Evolutionary conservation across 345 rosid genomes (phyloP), one percentile per base, ranked within the genome.

Genomic region (Citrus inodora): DNA sequence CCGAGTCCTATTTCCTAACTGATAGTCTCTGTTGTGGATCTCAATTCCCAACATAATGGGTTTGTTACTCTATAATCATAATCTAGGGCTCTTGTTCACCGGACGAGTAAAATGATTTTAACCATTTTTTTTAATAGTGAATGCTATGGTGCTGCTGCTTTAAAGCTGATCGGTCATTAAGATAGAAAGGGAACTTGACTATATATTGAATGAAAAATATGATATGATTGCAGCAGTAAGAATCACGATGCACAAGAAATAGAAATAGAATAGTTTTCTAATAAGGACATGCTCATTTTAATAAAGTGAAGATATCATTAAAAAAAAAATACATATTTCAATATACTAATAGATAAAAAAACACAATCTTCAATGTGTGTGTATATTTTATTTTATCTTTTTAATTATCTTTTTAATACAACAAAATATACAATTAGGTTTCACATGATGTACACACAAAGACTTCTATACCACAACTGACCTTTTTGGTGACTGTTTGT

Each of bases 131-230:
- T 71, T 0, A 13, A 3, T 46, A 46, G 1, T 40, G 32, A 82
- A 55, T 58, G 22, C 19, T 42, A 70, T 80, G 70, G 72, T 19
- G 79, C 75, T 82, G 82, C 76, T 65, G 17, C 82, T 82, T 83
- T 25, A 82, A 93, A 98, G 98, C 96, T 79, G 99, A 95, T 85
- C 90, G 93, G 73, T 92, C 99, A 72, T 79, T 93, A 89, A 89
- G 96, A 67, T 97, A 93, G 75, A 93, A 91, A 83, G 98, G 91
- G 83, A 82, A 89, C 83, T 83, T 93, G 91, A 84, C 85, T 32
- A 87, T 93, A 86, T 51, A 53, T 17, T 53, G 2, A 53, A 17
- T 53, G 58, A 17, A 53, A 5, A 14, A 51, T 17, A 53, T 53
- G 0, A 4, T 17, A 1, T 2, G 58, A 17, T 17, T 1, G 2